Percentiles rank a stretch among this genome's conserved stretches.
These are phyloP conservation scores for Teratosphaeria nubilosa DNA, from an alignment of 2,329 filamentous ascomycete genomes.

Conservation along the genomic window DNA sequence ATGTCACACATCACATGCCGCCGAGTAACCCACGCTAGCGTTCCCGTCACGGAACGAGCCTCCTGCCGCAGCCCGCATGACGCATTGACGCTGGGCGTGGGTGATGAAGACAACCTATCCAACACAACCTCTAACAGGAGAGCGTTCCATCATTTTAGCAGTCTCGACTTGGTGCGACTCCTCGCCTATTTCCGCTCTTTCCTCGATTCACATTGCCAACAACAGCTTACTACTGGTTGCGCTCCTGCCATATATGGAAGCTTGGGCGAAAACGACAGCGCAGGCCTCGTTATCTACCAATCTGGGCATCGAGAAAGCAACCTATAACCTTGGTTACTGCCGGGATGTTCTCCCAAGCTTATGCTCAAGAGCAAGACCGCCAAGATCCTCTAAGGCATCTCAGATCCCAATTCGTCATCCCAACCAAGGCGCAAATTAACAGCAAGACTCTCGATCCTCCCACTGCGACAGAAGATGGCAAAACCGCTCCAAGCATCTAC, in stretches of 20 bases:
- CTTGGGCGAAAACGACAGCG: not conserved
- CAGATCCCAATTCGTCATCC: slow-evolving; percentile 65
- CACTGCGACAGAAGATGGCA: slow-evolving; percentile 9
- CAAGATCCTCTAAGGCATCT: slow-evolving; percentile 30
- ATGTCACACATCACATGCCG: not conserved
- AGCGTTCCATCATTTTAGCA: not conserved
- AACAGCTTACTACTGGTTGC: not conserved
- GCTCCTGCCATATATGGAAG: not conserved
- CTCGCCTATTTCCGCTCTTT: not conserved
- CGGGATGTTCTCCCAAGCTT: slow-evolving; percentile 5
- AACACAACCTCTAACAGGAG: not conserved
- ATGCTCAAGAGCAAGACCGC: slow-evolving; percentile 23
- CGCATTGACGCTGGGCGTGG: not conserved
- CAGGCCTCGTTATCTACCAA: not conserved
- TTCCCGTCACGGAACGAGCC: too few species aligned
- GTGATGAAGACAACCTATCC: not conserved
- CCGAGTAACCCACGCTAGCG: not conserved
- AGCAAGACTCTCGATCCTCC: slow-evolving; percentile 44
- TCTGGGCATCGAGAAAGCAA: too few species aligned
- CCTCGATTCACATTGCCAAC: not conserved
- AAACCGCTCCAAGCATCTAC: slow-evolving; percentile 52
- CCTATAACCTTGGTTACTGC: not conserved
- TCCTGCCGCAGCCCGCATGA: too few species aligned
- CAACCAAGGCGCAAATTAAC: slow-evolving; percentile 60
- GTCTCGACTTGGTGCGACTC: not conserved